Evolutionary conservation across 1,284 basidiomycete genomes (phyloP).

Genomic region (Phylloboletellus chloephorus): DNA sequence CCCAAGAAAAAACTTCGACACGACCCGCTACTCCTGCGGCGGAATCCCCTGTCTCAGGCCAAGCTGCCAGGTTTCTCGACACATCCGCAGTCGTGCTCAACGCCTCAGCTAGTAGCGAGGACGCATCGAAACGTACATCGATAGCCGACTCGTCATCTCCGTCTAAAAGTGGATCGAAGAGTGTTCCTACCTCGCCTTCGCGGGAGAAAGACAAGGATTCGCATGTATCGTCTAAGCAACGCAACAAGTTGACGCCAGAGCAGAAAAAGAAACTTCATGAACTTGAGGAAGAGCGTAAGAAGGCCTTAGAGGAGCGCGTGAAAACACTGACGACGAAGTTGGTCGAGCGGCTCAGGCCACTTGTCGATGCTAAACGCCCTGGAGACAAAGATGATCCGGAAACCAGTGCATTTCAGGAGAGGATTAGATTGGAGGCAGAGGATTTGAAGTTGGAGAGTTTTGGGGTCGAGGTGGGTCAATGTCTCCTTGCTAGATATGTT

Average conservation of each 20-base stretch:
- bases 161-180: constrained; percentile 20
- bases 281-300: constrained; percentile 73
- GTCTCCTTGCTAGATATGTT: background rate
- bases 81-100: constrained; percentile 17
- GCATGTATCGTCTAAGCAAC: constrained; percentile 36
- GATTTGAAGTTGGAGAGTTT: constrained; percentile 98
- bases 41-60: constrained; percentile 13
- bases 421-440: constrained; percentile 84
- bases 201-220: constrained; percentile 33
- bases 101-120: constrained; percentile 19
- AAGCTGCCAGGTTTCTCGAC: constrained; percentile 8
- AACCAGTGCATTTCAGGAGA: constrained; percentile 70
- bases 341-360: constrained; percentile 78
- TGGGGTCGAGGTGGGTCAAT: constrained; percentile 77
- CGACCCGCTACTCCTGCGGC: constrained; percentile 26
- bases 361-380: constrained; percentile 84
- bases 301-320: constrained; percentile 76
- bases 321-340: constrained; percentile 71
- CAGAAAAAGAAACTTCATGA: constrained; percentile 79
- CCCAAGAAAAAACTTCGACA: constrained; percentile 19
- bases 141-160: constrained; percentile 22
- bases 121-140: constrained; percentile 14
- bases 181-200: constrained; percentile 24
- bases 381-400: constrained; percentile 85
- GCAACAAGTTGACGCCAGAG: constrained; percentile 70